A percentile compares a stretch with the other conserved stretches of the same genome.
phyloP scores from a whole-genome alignment of 345 rosid species.

The Lepidium aucheri region DNA sequence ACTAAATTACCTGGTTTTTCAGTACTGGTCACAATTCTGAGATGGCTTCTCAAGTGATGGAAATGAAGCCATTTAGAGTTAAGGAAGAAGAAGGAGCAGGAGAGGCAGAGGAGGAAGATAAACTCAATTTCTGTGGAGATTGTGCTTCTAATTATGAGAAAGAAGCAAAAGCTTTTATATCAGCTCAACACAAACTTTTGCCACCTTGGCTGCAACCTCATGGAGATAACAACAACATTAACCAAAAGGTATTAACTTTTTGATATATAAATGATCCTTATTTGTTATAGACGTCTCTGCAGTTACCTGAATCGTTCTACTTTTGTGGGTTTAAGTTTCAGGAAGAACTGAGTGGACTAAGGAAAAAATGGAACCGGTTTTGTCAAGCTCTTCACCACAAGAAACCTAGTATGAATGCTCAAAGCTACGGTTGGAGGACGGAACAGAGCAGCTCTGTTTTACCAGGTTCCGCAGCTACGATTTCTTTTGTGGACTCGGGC shows the following conservation, averaged over 20 bases:
- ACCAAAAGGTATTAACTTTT: slow-evolving; percentile 40
- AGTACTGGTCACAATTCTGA: slow-evolving; percentile 24
- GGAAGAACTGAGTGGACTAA: slow-evolving; percentile 49
- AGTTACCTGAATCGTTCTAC: background rate
- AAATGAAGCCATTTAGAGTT: slow-evolving; percentile 41
- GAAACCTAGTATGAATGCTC: background rate
- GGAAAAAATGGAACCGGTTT: slow-evolving; percentile 65
- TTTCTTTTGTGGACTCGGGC: slow-evolving; percentile 35
- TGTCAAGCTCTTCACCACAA: slow-evolving; percentile 53
- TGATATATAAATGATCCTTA: background rate
- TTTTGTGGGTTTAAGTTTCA: slow-evolving; percentile 27
- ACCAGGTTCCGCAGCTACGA: slow-evolving; percentile 27
- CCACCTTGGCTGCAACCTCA: slow-evolving; percentile 68
- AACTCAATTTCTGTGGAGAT: slow-evolving; percentile 54
- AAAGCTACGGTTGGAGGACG: slow-evolving; percentile 3
- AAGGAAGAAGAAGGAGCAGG: slow-evolving; percentile 30
- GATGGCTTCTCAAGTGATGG: slow-evolving; percentile 38
- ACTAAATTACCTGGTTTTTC: background rate
- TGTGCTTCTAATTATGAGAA: slow-evolving; percentile 66
- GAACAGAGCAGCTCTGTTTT: slow-evolving; percentile 35
- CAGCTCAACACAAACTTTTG: slow-evolving; percentile 42
- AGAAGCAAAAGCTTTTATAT: slow-evolving; percentile 54
- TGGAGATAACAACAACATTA: slow-evolving; percentile 25
- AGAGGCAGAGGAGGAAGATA: slow-evolving; percentile 42
- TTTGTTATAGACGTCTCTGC: background rate